phyloP scores from a whole-genome alignment of 495 filamentous ascomycete species.

The Immersiella caudata region DNA sequence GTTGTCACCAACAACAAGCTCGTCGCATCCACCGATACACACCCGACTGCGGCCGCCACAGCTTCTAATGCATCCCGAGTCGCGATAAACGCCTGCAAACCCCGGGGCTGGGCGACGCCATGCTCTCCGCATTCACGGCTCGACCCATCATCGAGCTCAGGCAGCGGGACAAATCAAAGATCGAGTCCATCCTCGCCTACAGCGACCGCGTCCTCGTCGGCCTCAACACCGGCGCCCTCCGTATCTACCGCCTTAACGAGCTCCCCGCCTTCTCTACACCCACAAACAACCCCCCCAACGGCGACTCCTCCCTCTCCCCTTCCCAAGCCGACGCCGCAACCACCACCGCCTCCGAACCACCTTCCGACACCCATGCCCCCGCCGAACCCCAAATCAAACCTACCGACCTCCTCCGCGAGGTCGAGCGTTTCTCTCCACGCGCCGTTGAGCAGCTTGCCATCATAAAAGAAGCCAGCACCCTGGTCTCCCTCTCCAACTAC shows the following conservation, averaged over 20 bases:
- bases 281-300: conserved; percentile 34
- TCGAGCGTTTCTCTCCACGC: conserved; percentile 89
- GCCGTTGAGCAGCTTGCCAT: conserved; percentile 90
- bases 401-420: conserved; percentile 84
- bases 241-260: conserved; percentile 88
- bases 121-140: conserved; percentile 98
- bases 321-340: conserved; percentile 2
- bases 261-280: conserved; percentile 30
- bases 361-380: conserved; percentile 28
- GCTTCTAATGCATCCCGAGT: conserved; percentile 30
- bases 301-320: conserved; percentile 30
- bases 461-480: conserved; percentile 88
- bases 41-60: neutral
- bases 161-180: conserved; percentile 89
- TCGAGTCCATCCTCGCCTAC: conserved; percentile 91
- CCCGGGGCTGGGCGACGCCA: conserved; percentile 52
- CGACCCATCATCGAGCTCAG: conserved; percentile 95
- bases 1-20: neutral
- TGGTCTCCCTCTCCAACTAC: conserved; percentile 87
- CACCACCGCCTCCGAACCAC: conserved; percentile 14
- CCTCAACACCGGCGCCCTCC: conserved; percentile 82
- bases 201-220: conserved; percentile 90
- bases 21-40: neutral
- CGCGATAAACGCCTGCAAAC: conserved; percentile 18
- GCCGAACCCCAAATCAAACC: conserved; percentile 51